phyloP scores from a whole-genome alignment of 176 grass and related monocot species.

The Tillandsia fasciculata region DNA sequence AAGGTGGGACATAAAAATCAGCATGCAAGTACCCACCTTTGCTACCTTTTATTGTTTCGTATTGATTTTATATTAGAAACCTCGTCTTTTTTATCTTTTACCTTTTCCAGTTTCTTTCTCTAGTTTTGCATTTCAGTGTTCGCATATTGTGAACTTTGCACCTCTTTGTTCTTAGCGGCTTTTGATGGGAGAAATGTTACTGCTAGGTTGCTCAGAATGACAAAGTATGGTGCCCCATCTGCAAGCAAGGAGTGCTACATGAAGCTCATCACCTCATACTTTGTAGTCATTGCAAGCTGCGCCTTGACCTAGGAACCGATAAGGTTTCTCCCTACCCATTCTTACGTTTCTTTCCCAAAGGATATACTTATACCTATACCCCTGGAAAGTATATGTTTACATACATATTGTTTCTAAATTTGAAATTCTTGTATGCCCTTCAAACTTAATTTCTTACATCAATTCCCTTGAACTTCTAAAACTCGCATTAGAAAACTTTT shows the following conservation, averaged over 20 bases:
- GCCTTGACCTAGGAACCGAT: constrained; percentile 66
- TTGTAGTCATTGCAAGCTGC: constrained; percentile 57
- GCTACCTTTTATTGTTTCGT: not conserved
- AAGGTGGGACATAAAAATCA: too few species aligned
- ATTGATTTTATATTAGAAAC: not conserved
- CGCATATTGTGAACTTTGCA: not conserved
- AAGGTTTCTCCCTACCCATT: constrained; percentile 33
- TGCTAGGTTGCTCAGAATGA: constrained; percentile 29
- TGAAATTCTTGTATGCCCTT: too few species aligned
- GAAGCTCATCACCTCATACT: constrained; percentile 62
- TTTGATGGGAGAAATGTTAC: constrained; percentile 9
- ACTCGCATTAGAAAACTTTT: too few species aligned
- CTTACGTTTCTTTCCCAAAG: not conserved
- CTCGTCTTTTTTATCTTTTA: not conserved
- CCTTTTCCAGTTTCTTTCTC: not conserved
- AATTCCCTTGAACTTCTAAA: too few species aligned
- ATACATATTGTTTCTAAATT: too few species aligned
- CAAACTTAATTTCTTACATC: too few species aligned
- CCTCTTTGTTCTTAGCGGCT: not conserved
- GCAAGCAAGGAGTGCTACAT: constrained; percentile 65
- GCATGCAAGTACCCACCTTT: too few species aligned
- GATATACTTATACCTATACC: too few species aligned
- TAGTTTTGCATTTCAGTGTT: not conserved
- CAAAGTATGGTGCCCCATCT: constrained; percentile 80
- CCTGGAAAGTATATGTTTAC: too few species aligned